Base-by-base conservation (phyloP, 768 basidiomycete species). In the Russula earlei region DNA sequence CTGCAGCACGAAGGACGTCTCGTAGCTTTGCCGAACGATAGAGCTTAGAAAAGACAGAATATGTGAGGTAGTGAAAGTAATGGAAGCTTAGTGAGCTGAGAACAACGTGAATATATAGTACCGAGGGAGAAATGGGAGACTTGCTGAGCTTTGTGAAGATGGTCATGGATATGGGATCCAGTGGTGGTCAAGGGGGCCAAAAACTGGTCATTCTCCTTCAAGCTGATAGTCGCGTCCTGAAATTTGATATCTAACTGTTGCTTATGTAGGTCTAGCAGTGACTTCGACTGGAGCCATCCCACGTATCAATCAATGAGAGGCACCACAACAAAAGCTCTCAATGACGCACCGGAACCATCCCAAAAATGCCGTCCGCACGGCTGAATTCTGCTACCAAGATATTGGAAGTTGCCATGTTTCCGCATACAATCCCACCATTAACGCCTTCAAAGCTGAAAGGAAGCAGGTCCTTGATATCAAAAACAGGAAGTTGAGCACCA, bases 401-500 rank as follows among this genome's bases (percentile, higher is more conserved):
- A 63, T 75, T 85, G 0, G 87, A 85, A 0, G 91, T 96, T 0
- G 94, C 89, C 20, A 79, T 71, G 70, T 94, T 97, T 11, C 95
- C 95, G 19, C 85, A 77, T 19, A 87, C 80, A 45, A 98, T 81
- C 17, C 87, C 87, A 24, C 90, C 90, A 50, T 84, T 90, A 33
- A 74, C 72, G n/a, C 86, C 74, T 58, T 83, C 79, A 51, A 97
- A 75, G 24, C 91, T 88, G 55, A 96, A 67, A 2, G 95, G 95
- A 7, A 97, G 72, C n/a, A 93, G 70, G 65, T 93, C 89, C 62
- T 85, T 86, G 17, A 86, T 80, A 64, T 91, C 84, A 33, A 91
- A 72, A 56, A 74, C 80, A 2, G 88, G 90, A 53, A 87, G 69
- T 61, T 87, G 84, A 17, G 69, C 69, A 56, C 73, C 76, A 24